Percentiles rank a stretch among this genome's conserved stretches.
phyloP scores from a whole-genome alignment of 306 rosid genomes.

The Rubus parviflorus region DNA sequence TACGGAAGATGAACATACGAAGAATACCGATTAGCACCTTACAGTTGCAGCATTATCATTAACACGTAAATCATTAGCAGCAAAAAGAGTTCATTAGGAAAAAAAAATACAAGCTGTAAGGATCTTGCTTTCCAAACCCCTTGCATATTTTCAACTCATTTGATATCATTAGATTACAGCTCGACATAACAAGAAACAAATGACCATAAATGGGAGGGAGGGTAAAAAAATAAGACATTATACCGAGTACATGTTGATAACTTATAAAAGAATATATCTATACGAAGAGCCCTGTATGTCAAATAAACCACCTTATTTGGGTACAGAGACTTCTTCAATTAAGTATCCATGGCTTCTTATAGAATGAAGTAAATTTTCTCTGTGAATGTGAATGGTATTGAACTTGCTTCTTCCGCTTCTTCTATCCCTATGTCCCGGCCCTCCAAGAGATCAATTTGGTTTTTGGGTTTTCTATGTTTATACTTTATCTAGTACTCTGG shows the following conservation, averaged over 20 bases:
- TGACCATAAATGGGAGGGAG: background rate
- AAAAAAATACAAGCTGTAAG: background rate
- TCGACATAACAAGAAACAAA: background rate
- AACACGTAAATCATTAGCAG: background rate
- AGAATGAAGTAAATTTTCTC: slow-evolving; percentile 44
- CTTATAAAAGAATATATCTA: slow-evolving; percentile 62
- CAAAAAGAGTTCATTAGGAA: background rate
- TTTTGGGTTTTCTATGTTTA: slow-evolving; percentile 21
- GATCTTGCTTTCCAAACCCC: background rate
- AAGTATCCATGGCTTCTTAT: slow-evolving; percentile 31
- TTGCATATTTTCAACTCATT: slow-evolving; percentile 1
- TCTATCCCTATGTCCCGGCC: slow-evolving; percentile 28
- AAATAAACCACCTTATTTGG: slow-evolving; percentile 67
- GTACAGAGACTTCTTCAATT: slow-evolving; percentile 47
- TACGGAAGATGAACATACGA: background rate
- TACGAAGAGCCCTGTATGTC: slow-evolving; percentile 45
- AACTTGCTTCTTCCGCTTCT: slow-evolving; percentile 41
- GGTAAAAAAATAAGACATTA: slow-evolving; percentile 16
- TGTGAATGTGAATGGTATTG: slow-evolving; percentile 50
- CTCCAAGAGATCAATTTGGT: slow-evolving; percentile 27
- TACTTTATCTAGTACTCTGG: slow-evolving; percentile 56
- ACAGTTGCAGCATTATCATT: background rate
- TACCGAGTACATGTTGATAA: slow-evolving; percentile 42
- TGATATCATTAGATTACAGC: background rate
- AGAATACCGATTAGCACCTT: background rate